These are phyloP conservation scores for Chaetomiaceae sp. DNA, from an alignment of 2,329 filamentous ascomycete species.

Conservation along the genomic window DNA sequence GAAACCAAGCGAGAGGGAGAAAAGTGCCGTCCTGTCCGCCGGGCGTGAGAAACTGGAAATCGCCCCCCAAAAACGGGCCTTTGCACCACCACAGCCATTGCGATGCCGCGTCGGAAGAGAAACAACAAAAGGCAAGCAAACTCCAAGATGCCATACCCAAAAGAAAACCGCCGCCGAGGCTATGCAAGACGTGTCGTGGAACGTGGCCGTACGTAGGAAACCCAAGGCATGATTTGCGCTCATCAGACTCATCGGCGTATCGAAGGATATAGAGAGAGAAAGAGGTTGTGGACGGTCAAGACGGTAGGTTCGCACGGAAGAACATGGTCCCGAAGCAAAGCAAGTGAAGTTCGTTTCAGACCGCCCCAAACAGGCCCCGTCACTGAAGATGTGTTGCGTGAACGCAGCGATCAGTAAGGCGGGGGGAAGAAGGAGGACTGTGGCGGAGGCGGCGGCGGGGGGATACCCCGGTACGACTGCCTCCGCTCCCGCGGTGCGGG, in stretches of 20 bases:
- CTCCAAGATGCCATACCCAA: conserved; percentile 7
- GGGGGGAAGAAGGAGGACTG: conserved; percentile 21
- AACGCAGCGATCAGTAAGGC: conserved; percentile 3
- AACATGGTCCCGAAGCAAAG: neutral
- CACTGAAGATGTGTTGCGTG: neutral
- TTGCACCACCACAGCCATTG: too few species aligned
- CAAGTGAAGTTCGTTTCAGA: neutral
- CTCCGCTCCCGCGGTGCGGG: conserved; percentile 32
- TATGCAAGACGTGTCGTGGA: conserved; percentile 15
- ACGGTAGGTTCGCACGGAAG: too few species aligned
- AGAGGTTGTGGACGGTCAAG: too few species aligned
- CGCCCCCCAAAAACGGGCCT: too few species aligned
- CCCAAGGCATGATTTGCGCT: conserved; percentile 7
- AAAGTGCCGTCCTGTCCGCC: neutral
- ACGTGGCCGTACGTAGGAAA: conserved; percentile 7
- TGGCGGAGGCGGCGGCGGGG: conserved; percentile 26
- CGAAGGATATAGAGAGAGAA: neutral
- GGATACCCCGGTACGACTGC: conserved; percentile 19
- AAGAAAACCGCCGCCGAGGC: conserved; percentile 13
- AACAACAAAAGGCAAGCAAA: conserved; percentile 1
- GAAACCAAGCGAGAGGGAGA: too few species aligned
- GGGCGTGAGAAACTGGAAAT: neutral
- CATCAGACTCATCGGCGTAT: conserved; percentile 16
- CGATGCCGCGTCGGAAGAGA: neutral
- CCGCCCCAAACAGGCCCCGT: neutral